Percentiles rank a stretch among this genome's conserved stretches.
Evolutionary conservation across 345 rosid genomes (phyloP).

Genomic region (Bruguiera sexangula): DNA sequence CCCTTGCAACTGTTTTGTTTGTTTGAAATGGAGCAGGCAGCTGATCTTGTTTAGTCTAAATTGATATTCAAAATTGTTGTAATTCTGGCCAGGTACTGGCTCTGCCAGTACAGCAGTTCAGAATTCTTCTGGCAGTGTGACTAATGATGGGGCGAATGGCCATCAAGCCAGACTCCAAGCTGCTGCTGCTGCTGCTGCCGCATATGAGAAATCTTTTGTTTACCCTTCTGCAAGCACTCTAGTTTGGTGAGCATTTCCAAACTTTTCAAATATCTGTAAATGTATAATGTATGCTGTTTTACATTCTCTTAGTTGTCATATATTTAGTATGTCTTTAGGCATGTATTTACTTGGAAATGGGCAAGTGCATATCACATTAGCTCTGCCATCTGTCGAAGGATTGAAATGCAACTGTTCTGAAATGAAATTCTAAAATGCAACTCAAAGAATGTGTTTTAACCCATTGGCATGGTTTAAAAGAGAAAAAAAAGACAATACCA

Average conservation of each 20-base stretch:
- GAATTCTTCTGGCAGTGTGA: slow-evolving; percentile 38
- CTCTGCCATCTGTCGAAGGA: background rate
- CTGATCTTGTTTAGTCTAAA: background rate
- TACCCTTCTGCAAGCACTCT: slow-evolving; percentile 69
- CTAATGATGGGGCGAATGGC: slow-evolving; percentile 42
- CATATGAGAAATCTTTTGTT: slow-evolving; percentile 72
- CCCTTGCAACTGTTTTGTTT: too few relatives aligned
- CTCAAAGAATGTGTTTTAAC: background rate
- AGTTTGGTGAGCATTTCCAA: slow-evolving; percentile 51
- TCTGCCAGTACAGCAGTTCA: slow-evolving; percentile 42
- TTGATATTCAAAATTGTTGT: slow-evolving; percentile 8
- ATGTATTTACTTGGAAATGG: background rate
- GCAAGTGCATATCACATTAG: background rate
- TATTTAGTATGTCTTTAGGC: background rate
- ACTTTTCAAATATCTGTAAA: background rate
- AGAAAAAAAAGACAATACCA: background rate
- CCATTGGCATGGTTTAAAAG: background rate
- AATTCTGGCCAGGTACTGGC: slow-evolving; percentile 41
- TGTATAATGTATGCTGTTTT: background rate
- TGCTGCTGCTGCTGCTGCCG: slow-evolving; percentile 74
- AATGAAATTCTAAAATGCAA: background rate
- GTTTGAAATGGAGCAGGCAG: background rate
- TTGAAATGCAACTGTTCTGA: background rate
- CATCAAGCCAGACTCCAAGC: slow-evolving; percentile 85
- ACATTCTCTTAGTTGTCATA: background rate